Percentiles rank a stretch among this genome's conserved stretches.
phyloP scores from a whole-genome alignment of 2,329 filamentous ascomycete genomes.

The Huntiella omanensis region DNA sequence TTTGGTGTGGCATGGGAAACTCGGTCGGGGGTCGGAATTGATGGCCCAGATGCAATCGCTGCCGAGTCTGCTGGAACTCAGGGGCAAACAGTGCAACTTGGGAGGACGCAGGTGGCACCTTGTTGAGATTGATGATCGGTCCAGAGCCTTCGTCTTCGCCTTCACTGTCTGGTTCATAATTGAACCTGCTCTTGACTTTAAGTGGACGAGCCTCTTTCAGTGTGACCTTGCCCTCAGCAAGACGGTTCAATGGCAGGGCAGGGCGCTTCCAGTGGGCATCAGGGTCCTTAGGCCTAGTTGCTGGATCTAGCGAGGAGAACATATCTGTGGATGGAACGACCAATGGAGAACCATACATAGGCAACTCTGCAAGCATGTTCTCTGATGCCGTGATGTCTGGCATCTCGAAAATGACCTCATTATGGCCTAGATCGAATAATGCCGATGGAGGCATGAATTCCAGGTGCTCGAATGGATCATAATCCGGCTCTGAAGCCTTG shows the following conservation, averaged over 20 bases:
- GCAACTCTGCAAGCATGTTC: constrained; percentile 60
- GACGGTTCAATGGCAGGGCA: constrained; percentile 74
- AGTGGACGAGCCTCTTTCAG: constrained; percentile 47
- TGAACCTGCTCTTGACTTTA: constrained; percentile 63
- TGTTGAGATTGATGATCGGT: constrained; percentile 16
- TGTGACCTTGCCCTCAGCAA: constrained; percentile 61
- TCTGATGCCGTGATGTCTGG: constrained; percentile 57
- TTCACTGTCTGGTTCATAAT: constrained; percentile 54
- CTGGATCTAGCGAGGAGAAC: constrained; percentile 21
- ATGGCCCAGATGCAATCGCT: constrained; percentile 76
- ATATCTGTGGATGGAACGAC: constrained; percentile 39
- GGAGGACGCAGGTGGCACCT: constrained; percentile 48
- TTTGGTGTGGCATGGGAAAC: constrained; percentile 72
- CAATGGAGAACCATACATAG: constrained; percentile 52
- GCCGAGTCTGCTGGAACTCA: constrained; percentile 75
- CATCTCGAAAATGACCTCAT: constrained; percentile 65
- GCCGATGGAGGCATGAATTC: constrained; percentile 49
- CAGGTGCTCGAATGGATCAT: constrained; percentile 16
- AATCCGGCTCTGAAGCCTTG: constrained; percentile 6
- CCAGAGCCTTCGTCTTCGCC: constrained; percentile 38
- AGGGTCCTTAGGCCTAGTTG: constrained; percentile 32
- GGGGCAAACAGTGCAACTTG: constrained; percentile 77
- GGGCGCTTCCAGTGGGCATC: constrained; percentile 57
- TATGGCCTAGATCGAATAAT: constrained; percentile 64
- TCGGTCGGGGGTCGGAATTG: constrained; percentile 88